Evolutionary conservation across 1,139 yeast genomes (phyloP).

Genomic region (Lodderomyces margitis): DNA sequence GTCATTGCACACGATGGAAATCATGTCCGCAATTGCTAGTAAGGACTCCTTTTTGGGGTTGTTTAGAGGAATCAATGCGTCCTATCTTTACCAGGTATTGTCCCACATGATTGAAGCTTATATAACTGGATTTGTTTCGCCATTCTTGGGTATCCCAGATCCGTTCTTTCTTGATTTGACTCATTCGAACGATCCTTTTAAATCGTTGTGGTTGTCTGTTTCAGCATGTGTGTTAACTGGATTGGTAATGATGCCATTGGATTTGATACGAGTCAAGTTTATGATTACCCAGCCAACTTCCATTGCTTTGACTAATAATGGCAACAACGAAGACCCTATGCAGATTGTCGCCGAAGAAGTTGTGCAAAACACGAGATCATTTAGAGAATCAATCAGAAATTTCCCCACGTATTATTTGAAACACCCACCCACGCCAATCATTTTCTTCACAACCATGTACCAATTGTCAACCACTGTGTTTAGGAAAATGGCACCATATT

Average conservation of each 20-base stretch:
- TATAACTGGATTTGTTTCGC: slow-evolving; percentile 85
- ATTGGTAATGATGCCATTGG: slow-evolving; percentile 76
- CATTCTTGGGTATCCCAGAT: slow-evolving; percentile 83
- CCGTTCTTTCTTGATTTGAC: slow-evolving; percentile 83
- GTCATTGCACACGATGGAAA: slow-evolving; percentile 67
- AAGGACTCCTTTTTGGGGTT: slow-evolving; percentile 83
- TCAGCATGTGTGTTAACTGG: slow-evolving; percentile 75
- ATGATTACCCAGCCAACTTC: slow-evolving; percentile 55
- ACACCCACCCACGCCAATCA: slow-evolving; percentile 53
- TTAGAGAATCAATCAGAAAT: slow-evolving; percentile 38
- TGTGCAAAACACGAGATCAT: slow-evolving; percentile 29
- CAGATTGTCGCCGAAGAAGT: slow-evolving; percentile 10
- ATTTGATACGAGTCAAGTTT: slow-evolving; percentile 72
- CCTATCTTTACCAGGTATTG: slow-evolving; percentile 75
- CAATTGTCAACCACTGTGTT: slow-evolving; percentile 62
- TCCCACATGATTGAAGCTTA: slow-evolving; percentile 84
- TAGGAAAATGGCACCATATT: slow-evolving; percentile 69
- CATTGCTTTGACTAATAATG: neutral
- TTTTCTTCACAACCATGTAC: slow-evolving; percentile 59
- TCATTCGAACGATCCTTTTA: slow-evolving; percentile 74
- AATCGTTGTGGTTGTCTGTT: slow-evolving; percentile 65
- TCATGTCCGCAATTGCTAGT: slow-evolving; percentile 64
- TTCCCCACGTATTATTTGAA: slow-evolving; percentile 41
- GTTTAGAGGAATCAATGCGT: slow-evolving; percentile 84
- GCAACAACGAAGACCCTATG: slow-evolving; percentile 6